Percentiles rank a stretch among this genome's conserved stretches.
These are phyloP conservation scores for Curvularia eragrostidis DNA, from an alignment of 2,329 filamentous ascomycete genomes.

Conservation along the genomic window DNA sequence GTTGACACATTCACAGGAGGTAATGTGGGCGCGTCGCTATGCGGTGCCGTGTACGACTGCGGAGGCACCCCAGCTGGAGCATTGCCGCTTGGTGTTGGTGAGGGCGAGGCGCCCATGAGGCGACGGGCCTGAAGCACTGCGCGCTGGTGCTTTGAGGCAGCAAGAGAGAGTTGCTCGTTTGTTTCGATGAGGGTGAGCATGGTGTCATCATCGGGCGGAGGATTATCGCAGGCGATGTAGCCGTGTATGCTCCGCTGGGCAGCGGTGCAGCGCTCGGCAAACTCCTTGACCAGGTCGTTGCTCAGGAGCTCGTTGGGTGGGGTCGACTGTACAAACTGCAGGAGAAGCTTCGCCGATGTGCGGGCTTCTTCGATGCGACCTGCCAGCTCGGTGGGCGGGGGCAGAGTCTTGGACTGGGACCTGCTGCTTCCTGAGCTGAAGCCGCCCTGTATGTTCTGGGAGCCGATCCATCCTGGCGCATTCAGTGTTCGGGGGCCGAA, in stretches of 20 bases:
- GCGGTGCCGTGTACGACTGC: constrained; percentile 22
- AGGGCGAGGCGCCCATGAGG: constrained; percentile 42
- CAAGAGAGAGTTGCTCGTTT: constrained; percentile 86
- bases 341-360: constrained; percentile 89
- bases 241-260: constrained; percentile 82
- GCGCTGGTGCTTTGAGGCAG: constrained; percentile 83
- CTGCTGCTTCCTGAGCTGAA: constrained; percentile 28
- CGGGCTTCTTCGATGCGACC: constrained; percentile 87
- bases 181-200: constrained; percentile 93
- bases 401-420: constrained; percentile 51
- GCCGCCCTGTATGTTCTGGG: constrained; percentile 30
- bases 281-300: constrained; percentile 93
- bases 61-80: constrained; percentile 24
- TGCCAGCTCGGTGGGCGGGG: constrained; percentile 76
- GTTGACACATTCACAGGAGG: constrained; percentile 24
- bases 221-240: constrained; percentile 82
- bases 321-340: constrained; percentile 88
- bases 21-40: constrained; percentile 25
- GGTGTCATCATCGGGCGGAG: constrained; percentile 87
- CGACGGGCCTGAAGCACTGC: constrained; percentile 69
- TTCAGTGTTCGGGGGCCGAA: constrained; percentile 52
- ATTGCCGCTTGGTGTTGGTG: constrained; percentile 25
- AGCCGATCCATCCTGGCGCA: constrained; percentile 51
- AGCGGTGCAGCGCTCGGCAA: constrained; percentile 81
- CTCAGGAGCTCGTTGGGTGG: constrained; percentile 74